These are phyloP conservation scores for Tricladium varicosporioides DNA, from an alignment of 2,329 filamentous ascomycete genomes.

Conservation along the genomic window DNA sequence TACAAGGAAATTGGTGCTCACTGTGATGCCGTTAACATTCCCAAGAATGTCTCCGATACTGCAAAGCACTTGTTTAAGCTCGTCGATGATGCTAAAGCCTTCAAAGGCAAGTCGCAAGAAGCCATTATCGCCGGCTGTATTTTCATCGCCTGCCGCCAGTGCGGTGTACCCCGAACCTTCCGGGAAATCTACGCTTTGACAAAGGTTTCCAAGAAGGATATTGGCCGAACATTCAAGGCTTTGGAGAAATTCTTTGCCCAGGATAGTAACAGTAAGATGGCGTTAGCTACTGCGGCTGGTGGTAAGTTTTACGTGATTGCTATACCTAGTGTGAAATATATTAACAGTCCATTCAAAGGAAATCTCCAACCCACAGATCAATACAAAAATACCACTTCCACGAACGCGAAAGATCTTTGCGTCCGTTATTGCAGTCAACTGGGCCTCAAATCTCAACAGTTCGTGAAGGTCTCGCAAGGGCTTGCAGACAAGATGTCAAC, in stretches of 20 bases:
- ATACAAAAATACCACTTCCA: conserved; percentile 73
- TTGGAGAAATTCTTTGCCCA: conserved; percentile 85
- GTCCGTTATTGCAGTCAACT: conserved; percentile 87
- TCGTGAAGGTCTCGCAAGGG: conserved; percentile 76
- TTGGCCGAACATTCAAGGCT: conserved; percentile 91
- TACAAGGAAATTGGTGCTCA: conserved; percentile 85
- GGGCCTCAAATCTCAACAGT: conserved; percentile 66
- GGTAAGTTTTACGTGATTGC: conserved; percentile 43
- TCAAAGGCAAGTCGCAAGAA: conserved; percentile 94
- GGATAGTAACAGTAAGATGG: conserved; percentile 59
- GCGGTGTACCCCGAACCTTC: conserved; percentile 83
- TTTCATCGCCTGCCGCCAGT: conserved; percentile 94
- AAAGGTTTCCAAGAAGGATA: conserved; percentile 94
- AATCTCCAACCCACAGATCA: conserved; percentile 42
- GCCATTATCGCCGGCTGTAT: conserved; percentile 94
- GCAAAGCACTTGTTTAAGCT: conserved; percentile 96
- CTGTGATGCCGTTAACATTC: conserved; percentile 81
- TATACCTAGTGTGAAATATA: conserved; percentile 23
- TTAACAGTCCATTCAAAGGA: conserved; percentile 32
- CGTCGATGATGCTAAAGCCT: conserved; percentile 85
- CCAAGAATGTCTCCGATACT: conserved; percentile 77
- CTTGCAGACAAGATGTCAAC: conserved; percentile 76
- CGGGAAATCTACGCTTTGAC: conserved; percentile 92
- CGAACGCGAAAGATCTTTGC: conserved; percentile 80
- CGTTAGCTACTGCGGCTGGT: conserved; percentile 50